Percentiles rank a stretch among this genome's conserved stretches.
phyloP scores from a whole-genome alignment of 2,329 filamentous ascomycete species.

The Colletotrichum plurivorum region DNA sequence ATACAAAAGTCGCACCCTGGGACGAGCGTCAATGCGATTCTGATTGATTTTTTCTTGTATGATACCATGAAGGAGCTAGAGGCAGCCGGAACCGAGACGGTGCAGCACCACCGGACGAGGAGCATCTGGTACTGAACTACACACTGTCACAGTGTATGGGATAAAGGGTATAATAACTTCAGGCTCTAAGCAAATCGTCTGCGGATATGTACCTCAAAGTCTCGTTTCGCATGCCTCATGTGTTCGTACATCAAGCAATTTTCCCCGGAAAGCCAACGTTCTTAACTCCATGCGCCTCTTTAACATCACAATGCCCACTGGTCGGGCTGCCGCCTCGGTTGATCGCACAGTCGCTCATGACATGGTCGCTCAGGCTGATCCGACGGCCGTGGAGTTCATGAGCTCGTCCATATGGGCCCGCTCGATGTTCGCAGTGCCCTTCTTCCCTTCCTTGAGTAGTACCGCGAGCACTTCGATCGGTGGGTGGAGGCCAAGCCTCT shows the following conservation, averaged over 20 bases:
- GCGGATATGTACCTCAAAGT: constrained; percentile 12
- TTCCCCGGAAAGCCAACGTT: neutral
- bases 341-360: neutral
- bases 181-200: too few species aligned
- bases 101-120: constrained; percentile 90
- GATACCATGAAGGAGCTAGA: constrained; percentile 93
- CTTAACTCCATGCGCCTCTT: constrained; percentile 27
- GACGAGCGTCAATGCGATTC: constrained; percentile 83
- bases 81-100: constrained; percentile 68
- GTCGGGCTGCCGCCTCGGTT: neutral
- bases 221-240: constrained; percentile 15
- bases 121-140: constrained; percentile 89
- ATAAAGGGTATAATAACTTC: constrained; percentile 15
- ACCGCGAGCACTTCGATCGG: constrained; percentile 93
- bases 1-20: constrained; percentile 82
- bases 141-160: neutral
- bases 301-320: neutral
- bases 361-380: constrained; percentile 42
- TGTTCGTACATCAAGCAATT: neutral
- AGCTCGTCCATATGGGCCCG: constrained; percentile 82
- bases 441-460: constrained; percentile 78
- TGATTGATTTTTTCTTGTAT: constrained; percentile 98
- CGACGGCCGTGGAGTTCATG: constrained; percentile 64
- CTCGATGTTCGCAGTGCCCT: constrained; percentile 68
- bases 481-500: constrained; percentile 85